phyloP scores from a whole-genome alignment of 805 yeast genomes.

The Monosporozyma unispora region DNA sequence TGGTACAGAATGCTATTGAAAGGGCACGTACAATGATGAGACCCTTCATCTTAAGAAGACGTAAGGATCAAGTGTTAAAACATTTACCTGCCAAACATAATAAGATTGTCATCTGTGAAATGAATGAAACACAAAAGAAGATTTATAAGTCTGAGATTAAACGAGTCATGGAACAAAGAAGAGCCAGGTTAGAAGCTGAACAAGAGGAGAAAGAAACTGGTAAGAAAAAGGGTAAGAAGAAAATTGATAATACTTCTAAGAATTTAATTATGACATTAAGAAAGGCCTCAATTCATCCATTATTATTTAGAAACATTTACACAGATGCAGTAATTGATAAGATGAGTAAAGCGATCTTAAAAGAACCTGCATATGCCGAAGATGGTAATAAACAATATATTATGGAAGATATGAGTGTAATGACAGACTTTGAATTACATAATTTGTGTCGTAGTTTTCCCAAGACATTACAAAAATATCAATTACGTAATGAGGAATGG shows the following conservation, averaged over 20 bases:
- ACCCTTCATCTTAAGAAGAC: slow-evolving; percentile 89
- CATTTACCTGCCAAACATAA: slow-evolving; percentile 77
- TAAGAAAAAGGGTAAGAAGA: slow-evolving; percentile 27
- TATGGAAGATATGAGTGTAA: slow-evolving; percentile 87
- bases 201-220: slow-evolving; percentile 14
- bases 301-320: slow-evolving; percentile 64
- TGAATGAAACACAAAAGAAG: slow-evolving; percentile 43
- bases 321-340: slow-evolving; percentile 42
- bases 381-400: slow-evolving; percentile 73
- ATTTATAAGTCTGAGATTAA: slow-evolving; percentile 57
- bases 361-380: slow-evolving; percentile 61
- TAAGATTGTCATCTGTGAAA: slow-evolving; percentile 53
- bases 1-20: slow-evolving; percentile 83
- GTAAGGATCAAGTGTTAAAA: slow-evolving; percentile 82
- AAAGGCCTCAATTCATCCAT: slow-evolving; percentile 89
- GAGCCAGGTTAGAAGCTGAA: background rate
- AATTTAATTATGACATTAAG: slow-evolving; percentile 83
- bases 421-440: slow-evolving; percentile 87
- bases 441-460: slow-evolving; percentile 66
- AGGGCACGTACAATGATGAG: slow-evolving; percentile 98
- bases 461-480: slow-evolving; percentile 44
- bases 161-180: slow-evolving; percentile 29
- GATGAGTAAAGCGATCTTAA: slow-evolving; percentile 76
- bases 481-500: slow-evolving; percentile 46
- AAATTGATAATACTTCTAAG: slow-evolving; percentile 26